Evolutionary conservation across 305 asterid genomes (phyloP).

Genomic region (Solanum aculeatissimum): DNA sequence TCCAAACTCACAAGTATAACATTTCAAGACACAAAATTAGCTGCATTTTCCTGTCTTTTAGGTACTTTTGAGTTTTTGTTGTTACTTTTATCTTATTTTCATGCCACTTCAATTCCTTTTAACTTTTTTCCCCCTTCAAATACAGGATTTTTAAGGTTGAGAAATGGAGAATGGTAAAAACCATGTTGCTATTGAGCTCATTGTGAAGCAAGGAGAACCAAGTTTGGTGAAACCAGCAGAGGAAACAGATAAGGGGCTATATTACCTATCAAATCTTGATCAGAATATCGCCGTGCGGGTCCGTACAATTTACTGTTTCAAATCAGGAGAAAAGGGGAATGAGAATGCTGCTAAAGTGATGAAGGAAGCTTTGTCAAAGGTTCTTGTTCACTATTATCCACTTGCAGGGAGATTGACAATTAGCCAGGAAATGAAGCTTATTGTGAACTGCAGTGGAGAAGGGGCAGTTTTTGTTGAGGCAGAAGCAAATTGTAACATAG

Average conservation of each 20-base stretch:
- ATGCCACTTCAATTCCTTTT: background rate
- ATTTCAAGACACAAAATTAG: background rate
- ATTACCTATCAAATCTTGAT: slow-evolving; percentile 74
- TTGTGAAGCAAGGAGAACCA: slow-evolving; percentile 45
- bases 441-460: slow-evolving; percentile 66
- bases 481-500: slow-evolving; percentile 47
- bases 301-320: slow-evolving; percentile 70
- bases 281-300: slow-evolving; percentile 81
- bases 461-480: slow-evolving; percentile 90
- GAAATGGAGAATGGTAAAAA: slow-evolving; percentile 27
- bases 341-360: slow-evolving; percentile 36
- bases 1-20: background rate
- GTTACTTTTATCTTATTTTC: background rate
- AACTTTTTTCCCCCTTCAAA: background rate
- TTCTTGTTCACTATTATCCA: slow-evolving; percentile 63
- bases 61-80: slow-evolving; percentile 1
- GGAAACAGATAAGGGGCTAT: slow-evolving; percentile 47
- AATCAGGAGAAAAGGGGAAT: slow-evolving; percentile 47
- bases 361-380: slow-evolving; percentile 58
- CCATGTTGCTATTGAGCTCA: slow-evolving; percentile 15
- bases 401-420: slow-evolving; percentile 61
- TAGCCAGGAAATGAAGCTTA: slow-evolving; percentile 56
- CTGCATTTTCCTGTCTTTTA: background rate
- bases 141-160: slow-evolving; percentile 16
- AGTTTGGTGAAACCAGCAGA: slow-evolving; percentile 50